Evolutionary conservation across 2,329 filamentous ascomycete species (phyloP).

Genomic region (Trichoderma simmonsii): DNA sequence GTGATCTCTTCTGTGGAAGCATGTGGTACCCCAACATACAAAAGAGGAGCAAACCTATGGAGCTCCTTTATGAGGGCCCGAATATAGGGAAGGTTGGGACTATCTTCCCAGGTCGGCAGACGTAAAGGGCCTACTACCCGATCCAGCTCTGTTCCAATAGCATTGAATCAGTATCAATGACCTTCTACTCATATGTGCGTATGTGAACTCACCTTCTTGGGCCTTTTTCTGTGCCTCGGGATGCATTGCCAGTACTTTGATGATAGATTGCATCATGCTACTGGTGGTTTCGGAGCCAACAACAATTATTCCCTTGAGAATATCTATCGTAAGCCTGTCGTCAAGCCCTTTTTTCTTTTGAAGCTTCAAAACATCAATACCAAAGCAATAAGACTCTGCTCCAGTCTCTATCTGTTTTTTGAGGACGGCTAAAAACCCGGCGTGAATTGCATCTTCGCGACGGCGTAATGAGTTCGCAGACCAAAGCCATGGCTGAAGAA

Average conservation of each 20-base stretch:
- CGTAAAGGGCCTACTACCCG: conserved; percentile 41
- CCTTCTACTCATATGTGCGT: too few relatives aligned
- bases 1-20: neutral
- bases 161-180: neutral
- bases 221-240: neutral
- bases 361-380: neutral
- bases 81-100: conserved; percentile 42
- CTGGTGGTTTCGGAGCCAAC: conserved; percentile 16
- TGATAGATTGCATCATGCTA: conserved; percentile 9
- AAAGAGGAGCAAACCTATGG: neutral
- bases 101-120: conserved; percentile 43
- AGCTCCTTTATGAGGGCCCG: conserved; percentile 32
- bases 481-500: conserved; percentile 15
- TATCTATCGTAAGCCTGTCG: neutral
- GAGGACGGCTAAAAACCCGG: neutral
- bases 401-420: conserved; percentile 1
- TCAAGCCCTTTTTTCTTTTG: neutral
- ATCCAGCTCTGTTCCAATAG: conserved; percentile 38
- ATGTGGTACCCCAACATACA: neutral
- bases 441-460: neutral
- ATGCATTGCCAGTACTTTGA: conserved; percentile 5
- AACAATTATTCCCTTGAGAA: neutral
- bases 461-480: neutral
- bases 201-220: neutral
- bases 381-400: conserved; percentile 1